These are phyloP conservation scores for thale cress (Arabidopsis thaliana) DNA, from an alignment of 345 rosid genomes.

Conservation along the genomic window TAIR10.1 NC_003071.7:14843501-14844000, in stretches of 20 bases:
- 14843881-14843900: slow-evolving; percentile 79
- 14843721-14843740: slow-evolving; percentile 57
- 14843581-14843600: slow-evolving; percentile 37
- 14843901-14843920: slow-evolving; percentile 78
- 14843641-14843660: slow-evolving; percentile 44
- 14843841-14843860: slow-evolving; percentile 65
- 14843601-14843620: slow-evolving; percentile 38
- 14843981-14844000: slow-evolving; percentile 63
- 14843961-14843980: slow-evolving; percentile 76
- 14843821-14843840: slow-evolving; percentile 70
- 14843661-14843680: slow-evolving; percentile 46
- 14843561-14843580: slow-evolving; percentile 27
- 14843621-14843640: slow-evolving; percentile 49
- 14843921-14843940: slow-evolving; percentile 75
- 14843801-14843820: slow-evolving; percentile 89
- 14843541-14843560: not conserved
- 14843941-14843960: slow-evolving; percentile 70
- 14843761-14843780: slow-evolving; percentile 58
- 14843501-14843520: not conserved
- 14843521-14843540: not conserved
- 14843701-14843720: slow-evolving; percentile 60
- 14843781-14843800: slow-evolving; percentile 65
- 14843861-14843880: slow-evolving; percentile 77
- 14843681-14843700: slow-evolving; percentile 58
- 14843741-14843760: slow-evolving; percentile 54